Evolutionary conservation across 2,329 filamentous ascomycete species (phyloP).

Genomic region (Paecilomyces dactylethromorphus): DNA sequence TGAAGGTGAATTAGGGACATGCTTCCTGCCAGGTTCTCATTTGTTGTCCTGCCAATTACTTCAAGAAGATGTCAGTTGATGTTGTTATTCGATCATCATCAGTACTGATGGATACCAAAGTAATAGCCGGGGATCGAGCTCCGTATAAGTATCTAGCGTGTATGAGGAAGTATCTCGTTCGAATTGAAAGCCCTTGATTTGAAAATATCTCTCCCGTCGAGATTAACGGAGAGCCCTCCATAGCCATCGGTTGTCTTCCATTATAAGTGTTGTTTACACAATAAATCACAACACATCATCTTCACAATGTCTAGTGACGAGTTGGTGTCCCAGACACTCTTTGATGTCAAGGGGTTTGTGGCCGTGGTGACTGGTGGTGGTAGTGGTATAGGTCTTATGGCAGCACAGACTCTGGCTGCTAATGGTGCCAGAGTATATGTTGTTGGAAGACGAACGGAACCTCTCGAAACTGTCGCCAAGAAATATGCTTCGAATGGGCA

Average conservation of each 20-base stretch:
- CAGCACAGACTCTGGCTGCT: conserved; percentile 39
- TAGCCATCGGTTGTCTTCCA: not conserved
- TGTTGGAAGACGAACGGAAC: conserved; percentile 40
- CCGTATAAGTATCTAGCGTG: not conserved
- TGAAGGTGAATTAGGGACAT: not conserved
- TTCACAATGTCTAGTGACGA: conserved; percentile 12
- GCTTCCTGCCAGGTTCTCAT: not conserved
- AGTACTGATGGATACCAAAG: not conserved
- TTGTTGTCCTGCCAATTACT: not conserved
- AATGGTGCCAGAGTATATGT: conserved; percentile 46
- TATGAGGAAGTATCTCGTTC: not conserved
- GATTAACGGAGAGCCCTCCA: too few relatives aligned
- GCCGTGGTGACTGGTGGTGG: conserved; percentile 42
- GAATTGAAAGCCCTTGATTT: not conserved
- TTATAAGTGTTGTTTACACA: not conserved
- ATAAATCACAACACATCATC: not conserved
- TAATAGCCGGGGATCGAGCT: not conserved
- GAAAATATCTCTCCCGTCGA: not conserved
- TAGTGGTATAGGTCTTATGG: conserved; percentile 43
- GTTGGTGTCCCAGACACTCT: conserved; percentile 19
- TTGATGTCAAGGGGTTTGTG: conserved; percentile 21
- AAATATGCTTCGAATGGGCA: conserved; percentile 36
- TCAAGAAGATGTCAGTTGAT: not conserved
- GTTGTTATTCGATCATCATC: not conserved
- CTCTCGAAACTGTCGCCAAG: conserved; percentile 40